Percentiles rank a stretch among this genome's conserved stretches.
Evolutionary conservation across 768 basidiomycete genomes (phyloP).

Genomic region (Rhizopogon rudus): DNA sequence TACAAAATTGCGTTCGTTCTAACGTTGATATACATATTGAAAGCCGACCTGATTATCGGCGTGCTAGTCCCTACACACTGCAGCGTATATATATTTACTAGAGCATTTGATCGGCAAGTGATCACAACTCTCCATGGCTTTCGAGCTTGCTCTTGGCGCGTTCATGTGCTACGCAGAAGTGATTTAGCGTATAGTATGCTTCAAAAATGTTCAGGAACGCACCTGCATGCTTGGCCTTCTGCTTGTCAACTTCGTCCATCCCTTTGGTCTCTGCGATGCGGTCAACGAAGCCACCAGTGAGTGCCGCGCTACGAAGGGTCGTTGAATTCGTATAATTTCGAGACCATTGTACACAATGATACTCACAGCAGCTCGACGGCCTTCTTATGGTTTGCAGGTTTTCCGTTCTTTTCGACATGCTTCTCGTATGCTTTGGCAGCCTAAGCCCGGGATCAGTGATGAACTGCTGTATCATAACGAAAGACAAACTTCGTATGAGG

Average conservation of each 20-base stretch:
- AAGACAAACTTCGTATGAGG: conserved; percentile 19
- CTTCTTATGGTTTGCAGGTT: conserved; percentile 18
- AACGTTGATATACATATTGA: background rate
- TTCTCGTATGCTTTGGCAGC: conserved; percentile 26
- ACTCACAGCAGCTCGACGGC: conserved; percentile 22
- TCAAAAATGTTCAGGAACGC: background rate
- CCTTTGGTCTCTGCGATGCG: conserved; percentile 20
- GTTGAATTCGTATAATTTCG: background rate
- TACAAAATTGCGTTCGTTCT: background rate
- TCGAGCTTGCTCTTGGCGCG: conserved; percentile 6
- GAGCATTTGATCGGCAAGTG: too few species aligned
- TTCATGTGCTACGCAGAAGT: conserved; percentile 10
- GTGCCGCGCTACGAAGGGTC: conserved; percentile 14
- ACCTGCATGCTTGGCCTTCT: conserved; percentile 20
- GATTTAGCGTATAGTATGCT: background rate
- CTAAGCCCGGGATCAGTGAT: conserved; percentile 9
- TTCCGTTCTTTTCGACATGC: conserved; percentile 13
- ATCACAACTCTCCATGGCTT: conserved; percentile 14
- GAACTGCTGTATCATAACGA: background rate
- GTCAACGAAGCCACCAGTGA: conserved; percentile 23
- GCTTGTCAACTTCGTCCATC: conserved; percentile 14
- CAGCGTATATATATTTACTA: background rate
- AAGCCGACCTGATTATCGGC: background rate
- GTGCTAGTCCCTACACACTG: background rate
- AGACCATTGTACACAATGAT: background rate